These are phyloP conservation scores for Diplosphaera chodatii DNA, from an alignment of 139 green algal genomes.

Conservation along the genomic window DNA sequence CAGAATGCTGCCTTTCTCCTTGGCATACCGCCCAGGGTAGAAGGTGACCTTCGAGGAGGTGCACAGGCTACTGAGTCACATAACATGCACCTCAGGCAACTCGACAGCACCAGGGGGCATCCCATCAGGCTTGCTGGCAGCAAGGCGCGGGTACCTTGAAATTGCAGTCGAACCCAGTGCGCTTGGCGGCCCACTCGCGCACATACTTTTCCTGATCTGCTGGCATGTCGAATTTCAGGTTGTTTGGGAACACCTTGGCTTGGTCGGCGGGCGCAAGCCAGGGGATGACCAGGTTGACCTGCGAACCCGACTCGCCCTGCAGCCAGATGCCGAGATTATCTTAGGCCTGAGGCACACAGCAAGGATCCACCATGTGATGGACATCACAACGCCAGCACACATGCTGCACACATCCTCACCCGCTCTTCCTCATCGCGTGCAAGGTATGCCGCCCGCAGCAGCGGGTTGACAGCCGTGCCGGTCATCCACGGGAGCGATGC, in stretches of 20 bases:
- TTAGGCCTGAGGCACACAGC: too few relatives aligned
- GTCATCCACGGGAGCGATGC: constrained; percentile 98
- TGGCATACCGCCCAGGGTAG: constrained; percentile 85
- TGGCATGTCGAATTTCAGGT: constrained; percentile 80
- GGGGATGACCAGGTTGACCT: constrained; percentile 82
- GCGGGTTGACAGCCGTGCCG: constrained; percentile 94
- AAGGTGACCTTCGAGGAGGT: too few relatives aligned
- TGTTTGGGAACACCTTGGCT: constrained; percentile 81
- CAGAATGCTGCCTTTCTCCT: constrained; percentile 87
- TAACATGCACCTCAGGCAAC: too few relatives aligned
- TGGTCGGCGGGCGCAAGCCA: constrained; percentile 90
- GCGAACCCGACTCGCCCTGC: background rate
- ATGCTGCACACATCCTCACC: constrained; percentile 25
- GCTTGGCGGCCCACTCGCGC: constrained; percentile 78
- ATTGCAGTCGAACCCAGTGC: constrained; percentile 82
- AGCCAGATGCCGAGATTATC: too few relatives aligned
- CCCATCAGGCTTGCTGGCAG: too few relatives aligned
- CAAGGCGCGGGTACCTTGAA: too few relatives aligned
- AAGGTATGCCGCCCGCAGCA: constrained; percentile 95
- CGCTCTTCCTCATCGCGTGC: constrained; percentile 47
- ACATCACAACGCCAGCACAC: too few relatives aligned
- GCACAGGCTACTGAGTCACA: too few relatives aligned
- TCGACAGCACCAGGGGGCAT: too few relatives aligned
- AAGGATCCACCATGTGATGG: too few relatives aligned
- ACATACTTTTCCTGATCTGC: constrained; percentile 85